Evolutionary conservation across 495 filamentous ascomycete genomes (phyloP).

Genomic region (Aspergillus nidulans): DNA sequence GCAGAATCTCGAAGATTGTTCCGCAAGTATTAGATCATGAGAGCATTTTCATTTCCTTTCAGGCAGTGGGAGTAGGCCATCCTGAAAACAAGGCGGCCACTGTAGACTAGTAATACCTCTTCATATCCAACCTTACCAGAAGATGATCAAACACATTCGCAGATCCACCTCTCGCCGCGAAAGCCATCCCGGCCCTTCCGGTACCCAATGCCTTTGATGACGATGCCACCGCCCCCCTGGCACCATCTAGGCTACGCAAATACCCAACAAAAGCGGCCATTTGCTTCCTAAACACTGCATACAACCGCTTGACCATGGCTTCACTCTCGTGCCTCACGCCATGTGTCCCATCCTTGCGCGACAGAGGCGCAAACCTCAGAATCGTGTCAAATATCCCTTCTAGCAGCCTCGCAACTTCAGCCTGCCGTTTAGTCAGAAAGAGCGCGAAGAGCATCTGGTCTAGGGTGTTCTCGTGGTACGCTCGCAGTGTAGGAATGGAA

Average conservation of each 20-base stretch:
- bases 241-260: slow-evolving; percentile 42
- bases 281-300: slow-evolving; percentile 61
- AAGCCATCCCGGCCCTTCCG: slow-evolving; percentile 22
- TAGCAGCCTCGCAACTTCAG: slow-evolving; percentile 65
- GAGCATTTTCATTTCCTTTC: too few relatives aligned
- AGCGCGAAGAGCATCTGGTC: slow-evolving; percentile 74
- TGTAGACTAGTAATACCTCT: slow-evolving; percentile 38
- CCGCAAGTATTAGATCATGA: too few relatives aligned
- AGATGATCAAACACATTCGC: slow-evolving; percentile 48
- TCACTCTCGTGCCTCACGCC: slow-evolving; percentile 36
- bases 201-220: slow-evolving; percentile 29
- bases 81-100: background rate
- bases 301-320: slow-evolving; percentile 48
- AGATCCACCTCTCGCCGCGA: slow-evolving; percentile 28
- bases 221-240: slow-evolving; percentile 32
- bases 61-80: background rate
- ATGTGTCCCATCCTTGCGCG: slow-evolving; percentile 37
- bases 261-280: slow-evolving; percentile 56
- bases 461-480: slow-evolving; percentile 71
- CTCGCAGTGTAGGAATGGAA: slow-evolving; percentile 57
- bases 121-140: slow-evolving; percentile 45
- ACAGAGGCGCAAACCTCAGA: slow-evolving; percentile 59
- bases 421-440: slow-evolving; percentile 52
- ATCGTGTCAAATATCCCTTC: slow-evolving; percentile 74
- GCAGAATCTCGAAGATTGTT: background rate